Evolutionary conservation across 306 rosid species (phyloP).

Genomic region (Malus sieversii): DNA sequence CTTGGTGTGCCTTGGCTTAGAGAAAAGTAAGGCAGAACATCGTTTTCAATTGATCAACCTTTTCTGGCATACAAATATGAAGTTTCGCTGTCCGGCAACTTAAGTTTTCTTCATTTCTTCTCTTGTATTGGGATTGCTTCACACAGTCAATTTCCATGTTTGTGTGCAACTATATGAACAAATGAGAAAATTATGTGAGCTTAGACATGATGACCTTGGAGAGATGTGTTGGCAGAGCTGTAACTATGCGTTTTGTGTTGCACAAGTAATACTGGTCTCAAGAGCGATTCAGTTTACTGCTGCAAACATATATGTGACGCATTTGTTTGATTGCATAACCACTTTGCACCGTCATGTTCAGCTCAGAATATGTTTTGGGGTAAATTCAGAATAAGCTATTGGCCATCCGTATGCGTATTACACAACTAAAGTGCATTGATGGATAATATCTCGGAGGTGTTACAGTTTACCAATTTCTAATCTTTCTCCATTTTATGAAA

Average conservation of each 20-base stretch:
- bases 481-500: neutral
- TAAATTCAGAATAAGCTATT: too few relatives aligned
- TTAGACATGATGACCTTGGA: neutral
- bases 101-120: neutral
- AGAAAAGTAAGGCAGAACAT: neutral
- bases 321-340: too few relatives aligned
- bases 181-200: neutral
- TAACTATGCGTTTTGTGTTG: neutral
- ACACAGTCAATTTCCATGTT: neutral
- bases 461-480: neutral
- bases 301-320: too few relatives aligned
- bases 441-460: neutral
- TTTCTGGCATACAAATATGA: neutral
- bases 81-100: neutral
- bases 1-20: neutral
- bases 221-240: neutral
- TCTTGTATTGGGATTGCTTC: neutral
- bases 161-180: neutral
- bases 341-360: too few relatives aligned
- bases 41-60: neutral
- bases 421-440: neutral
- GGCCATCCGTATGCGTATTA: too few relatives aligned
- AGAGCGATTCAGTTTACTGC: too few relatives aligned
- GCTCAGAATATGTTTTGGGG: too few relatives aligned
- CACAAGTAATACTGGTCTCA: neutral